phyloP scores from a whole-genome alignment of 192 early-diverging fungal species.

The Mortierella claussenii region DNA sequence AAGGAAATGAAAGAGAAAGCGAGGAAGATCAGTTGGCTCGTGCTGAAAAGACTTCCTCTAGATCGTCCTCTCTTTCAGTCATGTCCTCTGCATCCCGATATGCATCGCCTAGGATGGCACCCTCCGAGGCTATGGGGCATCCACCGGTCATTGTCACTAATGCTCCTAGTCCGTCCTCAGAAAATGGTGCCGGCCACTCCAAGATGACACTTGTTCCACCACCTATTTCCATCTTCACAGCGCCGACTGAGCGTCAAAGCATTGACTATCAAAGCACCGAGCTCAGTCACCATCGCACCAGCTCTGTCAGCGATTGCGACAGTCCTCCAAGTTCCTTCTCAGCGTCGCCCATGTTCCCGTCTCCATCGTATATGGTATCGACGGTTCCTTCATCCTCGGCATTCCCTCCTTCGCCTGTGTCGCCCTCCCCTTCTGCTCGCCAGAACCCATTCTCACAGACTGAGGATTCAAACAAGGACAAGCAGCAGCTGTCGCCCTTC shows the following conservation, averaged over 20 bases:
- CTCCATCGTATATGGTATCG: constrained; percentile 1
- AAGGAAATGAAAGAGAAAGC: constrained; percentile 7
- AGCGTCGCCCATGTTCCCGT: constrained; percentile 39
- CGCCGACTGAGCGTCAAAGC: constrained; percentile 3
- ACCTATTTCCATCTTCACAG: constrained; percentile 32
- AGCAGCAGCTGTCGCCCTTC: constrained; percentile 41
- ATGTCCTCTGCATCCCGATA: background rate
- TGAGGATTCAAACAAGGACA: constrained; percentile 5
- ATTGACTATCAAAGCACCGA: background rate
- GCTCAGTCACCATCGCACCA: background rate
- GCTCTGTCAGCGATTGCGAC: background rate
- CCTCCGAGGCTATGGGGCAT: constrained; percentile 8
- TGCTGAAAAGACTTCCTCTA: constrained; percentile 1
- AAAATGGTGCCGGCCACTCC: constrained; percentile 4
- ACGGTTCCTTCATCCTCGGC: background rate
- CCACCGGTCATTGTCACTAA: constrained; percentile 36
- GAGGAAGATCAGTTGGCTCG: constrained; percentile 2
- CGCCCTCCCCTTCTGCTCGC: constrained; percentile 24
- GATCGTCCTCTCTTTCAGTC: constrained; percentile 3
- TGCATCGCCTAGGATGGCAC: constrained; percentile 25
- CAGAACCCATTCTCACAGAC: constrained; percentile 21
- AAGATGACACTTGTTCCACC: constrained; percentile 18
- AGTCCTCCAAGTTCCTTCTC: constrained; percentile 30
- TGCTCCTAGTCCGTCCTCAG: constrained; percentile 31
- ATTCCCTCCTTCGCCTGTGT: constrained; percentile 33